Evolutionary conservation across 2,329 filamentous ascomycete genomes (phyloP), one percentile per base, ranked within the genome.

Genomic region (Fusarium nygamai): DNA sequence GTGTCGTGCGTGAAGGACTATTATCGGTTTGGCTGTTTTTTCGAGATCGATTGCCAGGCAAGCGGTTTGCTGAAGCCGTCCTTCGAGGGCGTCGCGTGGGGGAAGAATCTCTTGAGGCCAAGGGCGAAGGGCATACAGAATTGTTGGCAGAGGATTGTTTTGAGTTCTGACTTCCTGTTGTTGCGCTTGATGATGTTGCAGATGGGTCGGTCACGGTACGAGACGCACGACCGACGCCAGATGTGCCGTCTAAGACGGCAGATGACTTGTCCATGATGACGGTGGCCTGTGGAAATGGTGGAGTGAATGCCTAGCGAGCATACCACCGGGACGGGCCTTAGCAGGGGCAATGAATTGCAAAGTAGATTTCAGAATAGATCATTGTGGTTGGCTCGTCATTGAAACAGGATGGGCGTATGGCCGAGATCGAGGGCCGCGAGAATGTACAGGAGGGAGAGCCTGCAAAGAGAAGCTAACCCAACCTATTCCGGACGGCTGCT

Each of bases 1-100:
- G 86, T 64, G 82, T 81, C 54, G 83, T 81, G 61, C 92, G 88
- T 63, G 88, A 86, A 27, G 92, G 91, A 76, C 91, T 93, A 67
- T 87, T 84, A 64, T 94, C 92, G 71, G 91, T 87, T 61, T 84
- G 80, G 80, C 91, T 93, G 80, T 89, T 91, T 81, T 91, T 92
- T 78, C 91, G 90, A 67, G 92, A 91, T 76, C 88, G 86, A 58
- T 85, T 85, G 61, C 81, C 81, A 77, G 79, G 63, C 74, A 83
- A 71, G 81, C 81, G 71, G 76, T 76, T 80, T 58, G 79, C 79
- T 11, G 82, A 83, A 24, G 82, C 77, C 43, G 81, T 79, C 77
- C 80, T 83, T 75, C 77, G 80, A 43, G 76, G 76, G 36, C 84
- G 83, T 58, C 86, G 82, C 56, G 82, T 82, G 22, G 87, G 87